Evolutionary conservation across 108 stramenopile genomes (phyloP), one percentile per base, ranked within the genome.

Genomic region (Epipyxis sp.): DNA sequence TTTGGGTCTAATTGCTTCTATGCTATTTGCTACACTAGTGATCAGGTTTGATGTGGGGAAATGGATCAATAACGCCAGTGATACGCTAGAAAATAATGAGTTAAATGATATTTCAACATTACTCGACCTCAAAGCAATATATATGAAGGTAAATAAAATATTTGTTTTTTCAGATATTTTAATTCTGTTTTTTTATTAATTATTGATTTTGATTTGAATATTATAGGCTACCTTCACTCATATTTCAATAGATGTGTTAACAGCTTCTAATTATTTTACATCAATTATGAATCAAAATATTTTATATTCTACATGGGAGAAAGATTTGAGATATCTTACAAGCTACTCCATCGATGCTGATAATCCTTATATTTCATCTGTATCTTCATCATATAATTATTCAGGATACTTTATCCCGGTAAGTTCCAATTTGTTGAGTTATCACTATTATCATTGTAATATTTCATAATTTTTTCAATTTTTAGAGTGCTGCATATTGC

Each of bases 321-420:
- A 16, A 6, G 25, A 29, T 29, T n/a, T n/a, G n/a, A 29, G 10
- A 10, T 65, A 35, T 37, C 35, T 65, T 37, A 16, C 61, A 29
- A 65, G 61, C 61, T 29, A 29, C 25, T 3, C 61, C 13, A 65
- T 65, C 25, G 61, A 65, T 32, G 30, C 61, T 29, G 13, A 10
- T 37, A 65, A 65, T 37, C 27, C 61, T 29, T 65, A 35, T 37
- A 13, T 20, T 6, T 50, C 46, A 13, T 50, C 46, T 20, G 20
- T 20, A 13, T n/a, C n/a, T n/a, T n/a, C n/a, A n/a, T n/a, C n/a
- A n/a, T n/a, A n/a, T n/a, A 37, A 37, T 32, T 29, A 13, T 32
- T 65, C 61, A 6, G 61, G 13, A 10, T 65, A 65, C 61, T 65
- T 13, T 37, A 32, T 32, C 34, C 61, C 61, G 3, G 61, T 65